Evolutionary conservation across 441 rosid species (phyloP).

Genomic region (Erodium texanum): DNA sequence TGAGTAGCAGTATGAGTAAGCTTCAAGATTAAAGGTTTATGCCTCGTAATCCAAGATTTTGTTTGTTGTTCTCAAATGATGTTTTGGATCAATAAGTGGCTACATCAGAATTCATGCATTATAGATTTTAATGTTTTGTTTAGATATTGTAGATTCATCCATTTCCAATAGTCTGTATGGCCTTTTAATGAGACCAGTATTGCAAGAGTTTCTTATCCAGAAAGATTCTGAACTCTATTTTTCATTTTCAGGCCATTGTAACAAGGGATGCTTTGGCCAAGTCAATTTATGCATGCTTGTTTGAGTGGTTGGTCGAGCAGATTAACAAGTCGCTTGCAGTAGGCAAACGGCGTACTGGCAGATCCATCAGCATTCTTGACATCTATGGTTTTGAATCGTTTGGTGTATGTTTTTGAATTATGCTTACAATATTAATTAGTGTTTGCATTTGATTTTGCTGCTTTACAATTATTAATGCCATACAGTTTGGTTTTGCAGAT

Average conservation of each 20-base stretch:
- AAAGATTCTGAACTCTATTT: conserved; percentile 7
- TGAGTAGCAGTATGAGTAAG: background rate
- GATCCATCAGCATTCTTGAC: conserved; percentile 99
- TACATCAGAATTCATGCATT: background rate
- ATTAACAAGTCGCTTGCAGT: conserved; percentile 93
- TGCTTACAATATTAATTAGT: conserved; percentile 4
- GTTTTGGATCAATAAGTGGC: too few species aligned
- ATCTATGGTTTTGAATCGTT: conserved; percentile 99
- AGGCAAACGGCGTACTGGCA: conserved; percentile 87
- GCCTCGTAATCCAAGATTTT: background rate
- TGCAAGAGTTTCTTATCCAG: conserved; percentile 1
- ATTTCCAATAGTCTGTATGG: background rate
- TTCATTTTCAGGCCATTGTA: conserved; percentile 69
- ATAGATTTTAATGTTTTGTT: background rate
- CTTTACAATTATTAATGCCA: conserved; percentile 19
- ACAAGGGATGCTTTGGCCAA: conserved; percentile 97
- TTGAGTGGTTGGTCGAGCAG: conserved; percentile 97
- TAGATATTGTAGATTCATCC: background rate
- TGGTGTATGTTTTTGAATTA: conserved; percentile 47
- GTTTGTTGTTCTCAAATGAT: too few species aligned
- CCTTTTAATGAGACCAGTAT: conserved; percentile 8
- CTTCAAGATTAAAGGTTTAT: background rate
- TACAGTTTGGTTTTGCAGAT: conserved; percentile 44
- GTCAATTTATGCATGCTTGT: conserved; percentile 81
- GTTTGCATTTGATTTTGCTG: conserved; percentile 6